phyloP scores from a whole-genome alignment of 1,139 yeast species.

The Meyerozyma elateridarum region DNA sequence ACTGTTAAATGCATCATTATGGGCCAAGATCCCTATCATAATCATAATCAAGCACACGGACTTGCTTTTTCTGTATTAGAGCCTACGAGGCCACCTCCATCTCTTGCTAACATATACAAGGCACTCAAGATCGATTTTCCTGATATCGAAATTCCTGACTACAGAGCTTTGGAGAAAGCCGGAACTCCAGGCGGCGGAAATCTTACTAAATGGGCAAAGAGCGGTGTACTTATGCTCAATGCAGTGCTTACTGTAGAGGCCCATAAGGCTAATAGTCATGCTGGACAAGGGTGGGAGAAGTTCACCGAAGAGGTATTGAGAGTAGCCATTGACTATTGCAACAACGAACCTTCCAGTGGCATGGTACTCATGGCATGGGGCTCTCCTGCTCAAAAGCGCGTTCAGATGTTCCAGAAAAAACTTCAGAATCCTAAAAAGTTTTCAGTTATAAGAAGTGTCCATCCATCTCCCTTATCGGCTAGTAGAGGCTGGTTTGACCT shows the following conservation, averaged over 20 bases:
- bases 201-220: conserved; percentile 77
- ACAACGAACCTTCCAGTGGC: conserved; percentile 36
- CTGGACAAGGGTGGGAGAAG: conserved; percentile 88
- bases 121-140: conserved; percentile 71
- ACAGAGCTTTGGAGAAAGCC: conserved; percentile 22
- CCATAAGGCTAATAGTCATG: conserved; percentile 90
- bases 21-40: conserved; percentile 98
- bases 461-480: conserved; percentile 94
- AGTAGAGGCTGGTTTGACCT: conserved; percentile 76
- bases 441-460: conserved; percentile 67
- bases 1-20: conserved; percentile 72
- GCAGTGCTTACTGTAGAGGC: conserved; percentile 90
- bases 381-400: conserved; percentile 76
- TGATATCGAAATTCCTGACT: conserved; percentile 54
- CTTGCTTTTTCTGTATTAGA: conserved; percentile 86
- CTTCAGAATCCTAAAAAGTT: conserved; percentile 28
- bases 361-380: conserved; percentile 94
- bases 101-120: conserved; percentile 82
- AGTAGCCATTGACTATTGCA: conserved; percentile 31
- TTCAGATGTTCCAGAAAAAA: conserved; percentile 35
- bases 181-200: conserved; percentile 54
- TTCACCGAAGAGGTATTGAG: conserved; percentile 74
- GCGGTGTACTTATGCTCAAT: conserved; percentile 86
- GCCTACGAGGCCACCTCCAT: conserved; percentile 87
- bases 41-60: conserved; percentile 91